Percentiles rank a stretch among this genome's conserved stretches.
Conservation (phyloP, 2,329 filamentous ascomycete species). For the Fusarium sp. region DNA sequence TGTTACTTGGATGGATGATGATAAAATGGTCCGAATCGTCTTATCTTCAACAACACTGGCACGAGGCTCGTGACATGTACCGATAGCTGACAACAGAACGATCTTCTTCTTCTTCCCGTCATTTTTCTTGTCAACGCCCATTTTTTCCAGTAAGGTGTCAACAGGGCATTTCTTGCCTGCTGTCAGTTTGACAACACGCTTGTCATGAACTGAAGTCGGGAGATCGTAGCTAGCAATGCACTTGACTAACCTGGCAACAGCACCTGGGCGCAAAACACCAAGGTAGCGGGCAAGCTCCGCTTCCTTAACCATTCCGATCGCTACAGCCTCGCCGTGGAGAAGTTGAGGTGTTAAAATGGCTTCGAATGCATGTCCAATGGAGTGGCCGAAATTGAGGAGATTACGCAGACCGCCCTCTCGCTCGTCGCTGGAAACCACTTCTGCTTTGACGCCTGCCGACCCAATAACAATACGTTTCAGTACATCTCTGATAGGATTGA, state of each 20-base stretch:
- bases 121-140: conserved; percentile 99
- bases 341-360: conserved; percentile 95
- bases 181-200: conserved; percentile 82
- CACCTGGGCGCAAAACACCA: conserved; percentile 85
- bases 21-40: conserved; percentile 85
- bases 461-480: conserved; percentile 86
- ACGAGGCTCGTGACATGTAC: conserved; percentile 85
- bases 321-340: conserved; percentile 94
- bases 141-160: conserved; percentile 87
- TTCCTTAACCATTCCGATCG: conserved; percentile 98
- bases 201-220: conserved; percentile 86
- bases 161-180: conserved; percentile 90
- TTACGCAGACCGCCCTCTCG: conserved; percentile 94
- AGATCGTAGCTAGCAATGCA: conserved; percentile 95
- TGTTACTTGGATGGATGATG: conserved; percentile 79
- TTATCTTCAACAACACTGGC: conserved; percentile 91
- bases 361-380: conserved; percentile 96
- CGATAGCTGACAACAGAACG: conserved; percentile 90
- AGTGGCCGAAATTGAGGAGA: conserved; percentile 96
- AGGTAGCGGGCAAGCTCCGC: conserved; percentile 92
- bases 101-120: conserved; percentile 96
- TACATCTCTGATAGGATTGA: conserved; percentile 77
- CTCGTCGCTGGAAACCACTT: conserved; percentile 94
- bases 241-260: conserved; percentile 89
- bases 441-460: conserved; percentile 92